Base-by-base conservation (phyloP, 73 alveolate genomes). In the Symbiodinium pilosum region DNA sequence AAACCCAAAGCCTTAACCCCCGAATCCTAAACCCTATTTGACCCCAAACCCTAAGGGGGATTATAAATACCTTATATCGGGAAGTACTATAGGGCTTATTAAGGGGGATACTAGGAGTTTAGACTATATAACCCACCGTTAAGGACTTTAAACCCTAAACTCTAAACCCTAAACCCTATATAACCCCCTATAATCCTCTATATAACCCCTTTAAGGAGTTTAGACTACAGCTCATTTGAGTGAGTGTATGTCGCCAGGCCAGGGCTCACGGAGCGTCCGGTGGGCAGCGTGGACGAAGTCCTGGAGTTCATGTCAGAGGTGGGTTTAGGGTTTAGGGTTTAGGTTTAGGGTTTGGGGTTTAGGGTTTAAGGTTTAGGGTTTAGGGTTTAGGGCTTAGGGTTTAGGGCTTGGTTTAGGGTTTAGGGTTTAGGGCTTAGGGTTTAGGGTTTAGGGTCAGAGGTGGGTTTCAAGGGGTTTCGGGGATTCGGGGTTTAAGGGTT, bases 261-360 rank as follows among this genome's bases (percentile, higher is more conserved):
- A 1, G 97, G 97, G 16, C 52, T 91, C 28, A 91, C 88, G 21
- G 97, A 91, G 97, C 83, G 97, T 51, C 88, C 87, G 26, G 97
- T 91, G 89, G 71, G n/a, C 21, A 69, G 88, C 41, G 97, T 91
- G 56, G 97, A 91, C 14, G 81, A 91, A 30, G 97, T 91, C 42
- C 77, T 91, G 97, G 77, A 91, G 42, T 91, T 68, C 97, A 91
- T 91, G 97, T 43, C 75, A 24, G 97, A 91, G 97, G 97, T 52
- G 47, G 42, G 75, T 21, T 44, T 12, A 39, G n/a, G 47, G 36
- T 0, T 32, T 4, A 12, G 64, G 20, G 51, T 14, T 81, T 81
- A 39, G 41, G 85, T 18, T 11, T 26, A 2, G 77, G 38, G 77
- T 26, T 12, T 20, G 39, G 77, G 77, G 41, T 18, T 64, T 18